A percentile compares a stretch with the other conserved stretches of the same genome.
These are phyloP conservation scores for Colletotrichum tropicale DNA, from an alignment of 2,329 filamentous ascomycete genomes.

Conservation along the genomic window DNA sequence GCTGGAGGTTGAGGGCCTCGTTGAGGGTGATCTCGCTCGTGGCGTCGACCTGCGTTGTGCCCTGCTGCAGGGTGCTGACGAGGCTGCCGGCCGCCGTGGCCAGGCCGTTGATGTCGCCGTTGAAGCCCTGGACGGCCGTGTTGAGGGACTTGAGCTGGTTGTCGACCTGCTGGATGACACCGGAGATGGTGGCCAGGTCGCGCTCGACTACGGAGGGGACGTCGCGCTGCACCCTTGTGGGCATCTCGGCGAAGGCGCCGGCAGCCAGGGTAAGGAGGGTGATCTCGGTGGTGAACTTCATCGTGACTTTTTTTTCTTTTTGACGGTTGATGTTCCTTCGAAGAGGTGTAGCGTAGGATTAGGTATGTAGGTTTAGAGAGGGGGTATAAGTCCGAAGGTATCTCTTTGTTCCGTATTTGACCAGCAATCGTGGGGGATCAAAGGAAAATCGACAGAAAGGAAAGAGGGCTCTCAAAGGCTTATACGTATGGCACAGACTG, in stretches of 20 bases:
- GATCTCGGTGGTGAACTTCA: conserved; percentile 24
- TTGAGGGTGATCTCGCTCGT: conserved; percentile 21
- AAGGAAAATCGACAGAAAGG: background rate
- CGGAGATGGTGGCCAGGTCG: conserved; percentile 18
- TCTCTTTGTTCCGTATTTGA: conserved; percentile 7
- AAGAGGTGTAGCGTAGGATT: background rate
- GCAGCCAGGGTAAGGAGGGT: conserved; percentile 17
- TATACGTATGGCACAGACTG: conserved; percentile 17
- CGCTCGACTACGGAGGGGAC: conserved; percentile 9
- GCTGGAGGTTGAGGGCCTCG: conserved; percentile 21
- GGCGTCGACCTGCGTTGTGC: conserved; percentile 13
- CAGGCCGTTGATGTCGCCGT: conserved; percentile 23
- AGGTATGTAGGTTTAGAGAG: background rate
- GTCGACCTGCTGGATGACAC: conserved; percentile 20
- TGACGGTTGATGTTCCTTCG: background rate
- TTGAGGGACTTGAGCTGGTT: conserved; percentile 24
- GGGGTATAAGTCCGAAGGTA: background rate
- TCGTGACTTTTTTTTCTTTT: background rate
- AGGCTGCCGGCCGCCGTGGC: conserved; percentile 25
- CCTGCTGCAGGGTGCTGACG: conserved; percentile 20
- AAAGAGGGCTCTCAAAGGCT: background rate
- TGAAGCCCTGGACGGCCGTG: conserved; percentile 27
- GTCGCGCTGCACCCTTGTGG: background rate
- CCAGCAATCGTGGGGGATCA: conserved; percentile 1
- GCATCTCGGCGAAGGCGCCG: conserved; percentile 20